Conservation (phyloP, 495 filamentous ascomycete species). For the Lentithecium fluviatile region DNA sequence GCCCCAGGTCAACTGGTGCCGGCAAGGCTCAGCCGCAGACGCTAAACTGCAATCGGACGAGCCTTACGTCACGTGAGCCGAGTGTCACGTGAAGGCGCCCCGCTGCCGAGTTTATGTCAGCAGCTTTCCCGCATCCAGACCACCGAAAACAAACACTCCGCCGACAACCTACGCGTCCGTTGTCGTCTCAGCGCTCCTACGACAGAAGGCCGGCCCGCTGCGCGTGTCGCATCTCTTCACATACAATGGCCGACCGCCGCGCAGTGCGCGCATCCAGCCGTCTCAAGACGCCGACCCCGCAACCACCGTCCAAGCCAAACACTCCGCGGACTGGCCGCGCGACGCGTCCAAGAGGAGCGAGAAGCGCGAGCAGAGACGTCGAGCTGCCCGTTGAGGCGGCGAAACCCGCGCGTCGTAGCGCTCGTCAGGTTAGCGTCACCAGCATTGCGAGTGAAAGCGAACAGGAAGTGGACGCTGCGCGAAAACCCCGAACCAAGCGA, state of each 20-base stretch:
- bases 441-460: slow-evolving; percentile 30
- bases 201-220: neutral
- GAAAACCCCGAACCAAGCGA: slow-evolving; percentile 6
- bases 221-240: neutral
- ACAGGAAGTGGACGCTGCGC: slow-evolving; percentile 15
- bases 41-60: no score
- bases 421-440: slow-evolving; percentile 43
- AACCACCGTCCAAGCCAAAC: slow-evolving; percentile 24
- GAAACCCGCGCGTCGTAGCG: slow-evolving; percentile 24
- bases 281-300: slow-evolving; percentile 22
- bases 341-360: slow-evolving; percentile 30
- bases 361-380: slow-evolving; percentile 47
- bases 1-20: no score
- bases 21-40: no score
- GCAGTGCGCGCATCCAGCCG: slow-evolving; percentile 30
- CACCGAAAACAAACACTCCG: slow-evolving; percentile 1
- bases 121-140: no score
- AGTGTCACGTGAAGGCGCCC: no score
- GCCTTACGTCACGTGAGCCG: no score
- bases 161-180: neutral
- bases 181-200: neutral
- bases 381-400: slow-evolving; percentile 24
- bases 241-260: slow-evolving; percentile 40
- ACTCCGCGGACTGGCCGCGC: slow-evolving; percentile 33
- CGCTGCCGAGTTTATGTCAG: no score